phyloP scores from a whole-genome alignment of 495 filamentous ascomycete species.

The Friedmanniomyces endolithicus region DNA sequence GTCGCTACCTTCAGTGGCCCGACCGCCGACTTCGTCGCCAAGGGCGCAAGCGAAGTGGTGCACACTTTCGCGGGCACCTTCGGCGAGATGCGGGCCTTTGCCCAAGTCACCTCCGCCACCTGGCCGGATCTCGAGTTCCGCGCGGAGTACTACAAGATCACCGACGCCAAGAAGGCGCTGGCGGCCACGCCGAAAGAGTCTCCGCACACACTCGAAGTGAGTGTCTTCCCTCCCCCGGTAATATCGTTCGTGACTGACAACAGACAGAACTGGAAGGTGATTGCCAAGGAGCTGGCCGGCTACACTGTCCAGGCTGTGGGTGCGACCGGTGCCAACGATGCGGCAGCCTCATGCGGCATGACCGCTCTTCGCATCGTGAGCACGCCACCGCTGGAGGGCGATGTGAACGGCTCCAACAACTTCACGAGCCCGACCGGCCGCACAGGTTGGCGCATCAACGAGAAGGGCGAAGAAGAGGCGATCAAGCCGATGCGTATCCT shows the following conservation, averaged over 20 bases:
- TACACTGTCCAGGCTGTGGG: not conserved
- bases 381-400: not conserved
- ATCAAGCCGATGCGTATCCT: not conserved
- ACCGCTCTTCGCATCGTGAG: not conserved
- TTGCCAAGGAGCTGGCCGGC: not conserved
- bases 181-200: not conserved
- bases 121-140: slow-evolving; percentile 10
- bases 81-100: slow-evolving; percentile 11
- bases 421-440: slow-evolving; percentile 16
- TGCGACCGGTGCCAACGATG: not conserved
- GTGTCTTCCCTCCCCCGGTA: not conserved
- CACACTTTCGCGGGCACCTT: slow-evolving; percentile 2
- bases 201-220: slow-evolving; percentile 1
- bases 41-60: not conserved
- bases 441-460: slow-evolving; percentile 5
- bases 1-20: not conserved
- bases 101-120: not conserved
- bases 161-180: slow-evolving; percentile 7
- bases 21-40: not conserved
- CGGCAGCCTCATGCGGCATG: not conserved
- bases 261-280: slow-evolving; percentile 1
- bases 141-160: slow-evolving; percentile 19
- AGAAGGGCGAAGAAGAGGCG: slow-evolving; percentile 3
- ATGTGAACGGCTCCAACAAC: not conserved
- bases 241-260: not conserved